Conservation (phyloP, 345 rosid species). For the Dipteronia dyeriana region DNA sequence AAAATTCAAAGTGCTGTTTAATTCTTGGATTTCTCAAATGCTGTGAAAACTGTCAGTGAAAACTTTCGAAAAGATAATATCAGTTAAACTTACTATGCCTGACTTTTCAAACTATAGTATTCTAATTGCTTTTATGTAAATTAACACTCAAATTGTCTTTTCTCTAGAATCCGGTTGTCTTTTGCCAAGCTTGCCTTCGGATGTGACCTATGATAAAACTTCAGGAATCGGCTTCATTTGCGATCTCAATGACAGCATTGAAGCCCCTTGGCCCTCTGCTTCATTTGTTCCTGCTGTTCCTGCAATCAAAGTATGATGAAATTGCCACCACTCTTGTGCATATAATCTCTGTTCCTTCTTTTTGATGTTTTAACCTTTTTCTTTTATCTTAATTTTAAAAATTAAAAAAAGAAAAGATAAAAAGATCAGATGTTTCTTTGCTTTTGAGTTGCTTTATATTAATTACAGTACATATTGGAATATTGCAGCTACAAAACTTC, state of each 20-base stretch:
- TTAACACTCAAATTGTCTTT: not conserved
- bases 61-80: not conserved
- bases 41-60: not conserved
- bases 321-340: not conserved
- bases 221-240: conserved; percentile 62
- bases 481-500: conserved; percentile 52
- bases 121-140: not conserved
- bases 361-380: too few relatives aligned
- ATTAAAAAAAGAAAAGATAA: too few relatives aligned
- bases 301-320: conserved; percentile 54
- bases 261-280: conserved; percentile 56
- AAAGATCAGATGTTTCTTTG: not conserved
- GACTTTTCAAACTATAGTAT: not conserved
- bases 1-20: not conserved
- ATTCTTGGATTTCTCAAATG: not conserved
- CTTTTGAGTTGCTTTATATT: not conserved
- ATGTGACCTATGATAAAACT: conserved; percentile 47
- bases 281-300: conserved; percentile 35
- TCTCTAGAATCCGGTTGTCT: conserved; percentile 57
- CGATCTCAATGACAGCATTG: conserved; percentile 63
- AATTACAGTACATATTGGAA: not conserved
- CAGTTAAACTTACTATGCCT: not conserved
- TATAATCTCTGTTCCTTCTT: not conserved
- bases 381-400: not conserved
- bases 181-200: conserved; percentile 60